These are phyloP conservation scores for Ophiostoma piceae DNA, from an alignment of 2,329 filamentous ascomycete species.

Conservation along the genomic window DNA sequence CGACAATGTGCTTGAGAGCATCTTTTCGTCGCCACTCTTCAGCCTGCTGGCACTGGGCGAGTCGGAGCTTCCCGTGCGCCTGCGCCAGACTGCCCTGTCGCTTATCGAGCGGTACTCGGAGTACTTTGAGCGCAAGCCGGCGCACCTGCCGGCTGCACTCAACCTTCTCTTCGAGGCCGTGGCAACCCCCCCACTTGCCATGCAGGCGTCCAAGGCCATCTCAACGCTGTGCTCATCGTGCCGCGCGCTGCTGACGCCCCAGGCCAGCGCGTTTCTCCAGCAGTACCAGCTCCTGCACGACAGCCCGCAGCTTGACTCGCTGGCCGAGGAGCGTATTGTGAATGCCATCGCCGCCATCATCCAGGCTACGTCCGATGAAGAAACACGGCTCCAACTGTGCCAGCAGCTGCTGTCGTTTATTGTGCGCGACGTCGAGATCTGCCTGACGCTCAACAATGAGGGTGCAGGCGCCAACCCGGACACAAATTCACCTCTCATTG, in stretches of 20 bases:
- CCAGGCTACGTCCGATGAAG: slow-evolving; percentile 61
- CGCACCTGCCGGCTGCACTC: slow-evolving; percentile 63
- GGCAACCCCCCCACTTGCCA: slow-evolving; percentile 43
- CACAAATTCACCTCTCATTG: slow-evolving; percentile 23
- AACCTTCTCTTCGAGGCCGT: slow-evolving; percentile 70
- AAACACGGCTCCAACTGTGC: slow-evolving; percentile 49
- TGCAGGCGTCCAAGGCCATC: slow-evolving; percentile 68
- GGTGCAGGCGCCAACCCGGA: slow-evolving; percentile 25
- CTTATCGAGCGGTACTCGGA: slow-evolving; percentile 68
- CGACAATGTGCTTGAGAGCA: slow-evolving; percentile 53
- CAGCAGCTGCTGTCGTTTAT: slow-evolving; percentile 57
- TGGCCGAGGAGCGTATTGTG: slow-evolving; percentile 67
- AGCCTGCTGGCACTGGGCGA: slow-evolving; percentile 47
- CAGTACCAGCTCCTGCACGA: slow-evolving; percentile 64
- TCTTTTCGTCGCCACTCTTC: slow-evolving; percentile 60
- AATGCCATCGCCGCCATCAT: slow-evolving; percentile 70
- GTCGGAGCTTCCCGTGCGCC: slow-evolving; percentile 53
- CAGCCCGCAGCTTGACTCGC: slow-evolving; percentile 56
- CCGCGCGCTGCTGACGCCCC: slow-evolving; percentile 59
- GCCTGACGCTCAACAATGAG: slow-evolving; percentile 35
- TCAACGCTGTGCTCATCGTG: slow-evolving; percentile 70
- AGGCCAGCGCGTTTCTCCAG: slow-evolving; percentile 62
- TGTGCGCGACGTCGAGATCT: slow-evolving; percentile 53
- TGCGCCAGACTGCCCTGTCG: slow-evolving; percentile 63
- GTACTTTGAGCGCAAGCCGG: slow-evolving; percentile 67